A percentile compares a stretch with the other conserved stretches of the same genome.
These are phyloP conservation scores for Vitis rupestris DNA, from an alignment of 164 flowering plant genomes.

Conservation along the genomic window DNA sequence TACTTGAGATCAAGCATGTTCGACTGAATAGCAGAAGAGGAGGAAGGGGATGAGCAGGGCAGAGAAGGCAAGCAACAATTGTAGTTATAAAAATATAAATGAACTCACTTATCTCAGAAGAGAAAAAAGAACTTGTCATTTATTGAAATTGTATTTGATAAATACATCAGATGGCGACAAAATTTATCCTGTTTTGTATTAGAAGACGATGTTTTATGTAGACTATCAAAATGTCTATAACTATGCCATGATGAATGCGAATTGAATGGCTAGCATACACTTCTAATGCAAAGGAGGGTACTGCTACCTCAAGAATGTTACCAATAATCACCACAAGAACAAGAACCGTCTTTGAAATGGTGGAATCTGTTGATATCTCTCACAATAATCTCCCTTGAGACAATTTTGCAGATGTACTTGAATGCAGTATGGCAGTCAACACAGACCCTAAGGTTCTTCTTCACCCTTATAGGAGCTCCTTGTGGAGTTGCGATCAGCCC, in stretches of 20 bases:
- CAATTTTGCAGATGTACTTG: constrained; percentile 52
- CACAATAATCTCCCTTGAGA: constrained; percentile 51
- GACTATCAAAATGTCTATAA: neutral
- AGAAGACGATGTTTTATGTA: too few species aligned
- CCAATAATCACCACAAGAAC: constrained; percentile 78
- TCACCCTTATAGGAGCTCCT: constrained; percentile 58
- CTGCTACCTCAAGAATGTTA: constrained; percentile 9
- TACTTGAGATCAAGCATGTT: too few species aligned
- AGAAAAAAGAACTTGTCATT: too few species aligned
- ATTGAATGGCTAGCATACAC: neutral
- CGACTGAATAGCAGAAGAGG: too few species aligned
- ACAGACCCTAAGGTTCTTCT: constrained; percentile 60
- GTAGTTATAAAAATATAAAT: too few species aligned
- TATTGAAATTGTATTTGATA: too few species aligned
- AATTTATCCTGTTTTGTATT: too few species aligned
- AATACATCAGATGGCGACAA: too few species aligned
- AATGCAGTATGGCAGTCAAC: constrained; percentile 61
- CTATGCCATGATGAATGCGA: neutral
- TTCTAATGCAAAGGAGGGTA: neutral
- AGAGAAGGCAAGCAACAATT: too few species aligned
- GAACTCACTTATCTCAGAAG: too few species aligned
- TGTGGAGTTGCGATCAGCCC: constrained; percentile 57
- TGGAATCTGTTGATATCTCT: constrained; percentile 64
- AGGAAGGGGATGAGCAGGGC: too few species aligned
- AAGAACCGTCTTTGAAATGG: constrained; percentile 59